A percentile compares a stretch with the other conserved stretches of the same genome.
Conservation (phyloP, 2,329 filamentous ascomycete species). For the Hypocrella siamensis region DNA sequence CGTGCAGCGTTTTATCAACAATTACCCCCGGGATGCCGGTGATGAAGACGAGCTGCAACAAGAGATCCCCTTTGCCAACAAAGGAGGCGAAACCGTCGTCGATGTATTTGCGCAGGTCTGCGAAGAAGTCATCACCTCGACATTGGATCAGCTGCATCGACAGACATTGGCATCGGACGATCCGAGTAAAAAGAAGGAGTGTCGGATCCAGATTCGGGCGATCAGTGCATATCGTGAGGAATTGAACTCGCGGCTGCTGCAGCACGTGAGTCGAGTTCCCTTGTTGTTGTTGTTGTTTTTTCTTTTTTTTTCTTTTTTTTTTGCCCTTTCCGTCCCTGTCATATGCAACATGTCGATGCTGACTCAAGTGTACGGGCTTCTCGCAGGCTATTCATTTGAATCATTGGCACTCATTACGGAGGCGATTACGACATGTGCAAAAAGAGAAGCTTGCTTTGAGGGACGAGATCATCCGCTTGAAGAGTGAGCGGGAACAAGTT, state of each 20-base stretch:
- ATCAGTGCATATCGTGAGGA: constrained; percentile 44
- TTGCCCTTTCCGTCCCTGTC: neutral
- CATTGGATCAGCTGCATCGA: constrained; percentile 30
- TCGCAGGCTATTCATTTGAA: constrained; percentile 42
- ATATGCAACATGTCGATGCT: constrained; percentile 34
- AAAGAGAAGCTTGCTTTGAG: constrained; percentile 40
- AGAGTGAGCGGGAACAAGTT: constrained; percentile 44
- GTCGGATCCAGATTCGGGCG: constrained; percentile 36
- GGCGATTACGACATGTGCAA: constrained; percentile 40
- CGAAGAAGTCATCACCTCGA: constrained; percentile 40
- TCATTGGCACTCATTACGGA: constrained; percentile 38
- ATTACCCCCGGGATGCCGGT: constrained; percentile 22
- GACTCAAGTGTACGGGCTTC: constrained; percentile 33
- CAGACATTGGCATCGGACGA: constrained; percentile 22
- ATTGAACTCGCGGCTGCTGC: constrained; percentile 36
- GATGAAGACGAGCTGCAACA: constrained; percentile 30
- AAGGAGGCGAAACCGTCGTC: constrained; percentile 41
- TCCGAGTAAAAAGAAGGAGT: constrained; percentile 33
- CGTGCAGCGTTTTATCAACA: constrained; percentile 42
- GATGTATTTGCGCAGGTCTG: constrained; percentile 48
- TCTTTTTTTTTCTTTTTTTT: too few species aligned
- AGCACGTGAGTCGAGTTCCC: constrained; percentile 34
- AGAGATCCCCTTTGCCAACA: constrained; percentile 37
- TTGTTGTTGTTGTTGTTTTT: too few species aligned
- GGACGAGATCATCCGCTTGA: constrained; percentile 43